Evolutionary conservation across 2,329 filamentous ascomycete genomes (phyloP), one percentile per base, ranked within the genome.

Genomic region (Fusarium sp.): DNA sequence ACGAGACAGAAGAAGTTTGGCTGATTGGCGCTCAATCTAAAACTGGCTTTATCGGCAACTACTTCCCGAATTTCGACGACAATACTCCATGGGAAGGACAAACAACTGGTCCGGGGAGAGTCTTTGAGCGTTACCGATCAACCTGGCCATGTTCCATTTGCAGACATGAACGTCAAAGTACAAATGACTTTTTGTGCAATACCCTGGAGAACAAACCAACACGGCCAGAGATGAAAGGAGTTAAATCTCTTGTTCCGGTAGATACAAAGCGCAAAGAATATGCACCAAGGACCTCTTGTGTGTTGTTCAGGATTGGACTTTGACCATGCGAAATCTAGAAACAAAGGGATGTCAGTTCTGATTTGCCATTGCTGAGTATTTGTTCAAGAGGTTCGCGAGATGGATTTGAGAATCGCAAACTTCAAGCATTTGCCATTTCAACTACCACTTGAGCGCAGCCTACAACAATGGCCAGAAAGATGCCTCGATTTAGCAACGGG

Each of bases 141-240:
- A 29, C 18, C 18, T 54, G 27, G 50, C 50, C 27, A n/a, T 54
- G 14, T 37, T 50, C 13, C 22, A 50, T 54, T 37, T n/a, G 20
- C 18, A 18, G n/a, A 47, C 10, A 20, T 64, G 63, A 56, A 14
- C 35, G 45, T 8, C 20, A 27, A 20, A 47, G 38, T 38, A 69
- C 52, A 69, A 66, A 71, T 56, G 3, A 13, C 27, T 11, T 69
- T 58, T 58, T 54, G 52, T 57, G 38, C 27, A 38, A 10, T 40
- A 34, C 31, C 42, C 57, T 27, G 14, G 22, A 62, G 31, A 59
- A 60, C 20, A 62, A 34, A 38, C n/a, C 37, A n/a, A 29, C 27
- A 7, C 8, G 18, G 20, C 29, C 50, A 34, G 18, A 31, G 18
- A 31, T 54, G 60, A 65, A 57, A 62, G 18, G 16, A 27, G 37